These are phyloP conservation scores for Staphylotrichum longicolle DNA, from an alignment of 495 filamentous ascomycete species.

Conservation along the genomic window DNA sequence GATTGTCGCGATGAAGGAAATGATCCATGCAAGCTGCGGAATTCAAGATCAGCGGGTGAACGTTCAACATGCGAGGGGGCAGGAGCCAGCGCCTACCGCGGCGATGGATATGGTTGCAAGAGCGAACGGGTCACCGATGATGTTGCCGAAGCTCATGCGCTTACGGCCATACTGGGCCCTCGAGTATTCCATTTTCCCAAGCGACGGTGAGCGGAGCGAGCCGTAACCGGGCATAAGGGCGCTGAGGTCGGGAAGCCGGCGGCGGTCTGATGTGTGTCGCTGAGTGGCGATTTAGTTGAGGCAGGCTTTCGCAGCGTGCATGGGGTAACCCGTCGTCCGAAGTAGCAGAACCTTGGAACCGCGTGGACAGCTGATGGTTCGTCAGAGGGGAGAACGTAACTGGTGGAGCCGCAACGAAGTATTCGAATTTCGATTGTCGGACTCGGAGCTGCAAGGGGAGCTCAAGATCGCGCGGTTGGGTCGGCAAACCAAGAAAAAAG, in stretches of 20 bases:
- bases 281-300: conserved; percentile 33
- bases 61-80: not conserved
- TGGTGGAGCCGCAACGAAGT: conserved; percentile 14
- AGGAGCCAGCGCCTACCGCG: conserved; percentile 59
- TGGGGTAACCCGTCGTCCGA: conserved; percentile 19
- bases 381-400: conserved; percentile 17
- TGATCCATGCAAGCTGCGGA: conserved; percentile 87
- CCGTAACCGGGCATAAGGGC: conserved; percentile 69
- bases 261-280: conserved; percentile 17
- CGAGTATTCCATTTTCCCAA: conserved; percentile 76
- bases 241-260: conserved; percentile 18
- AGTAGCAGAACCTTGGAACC: conserved; percentile 17
- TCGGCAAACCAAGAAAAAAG: not conserved
- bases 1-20: conserved; percentile 81
- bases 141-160: conserved; percentile 75
- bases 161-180: conserved; percentile 55
- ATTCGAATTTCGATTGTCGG: not conserved
- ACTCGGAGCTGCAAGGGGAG: not conserved
- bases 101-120: conserved; percentile 91
- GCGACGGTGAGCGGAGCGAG: conserved; percentile 68
- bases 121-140: conserved; percentile 94
- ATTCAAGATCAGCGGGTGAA: conserved; percentile 26
- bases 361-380: not conserved
- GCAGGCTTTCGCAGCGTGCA: conserved; percentile 22
- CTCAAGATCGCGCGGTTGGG: not conserved